Percentiles rank a stretch among this genome's conserved stretches.
Conservation (phyloP, 2,329 filamentous ascomycete genomes). For the Trichophyton mentagrophytes region DNA sequence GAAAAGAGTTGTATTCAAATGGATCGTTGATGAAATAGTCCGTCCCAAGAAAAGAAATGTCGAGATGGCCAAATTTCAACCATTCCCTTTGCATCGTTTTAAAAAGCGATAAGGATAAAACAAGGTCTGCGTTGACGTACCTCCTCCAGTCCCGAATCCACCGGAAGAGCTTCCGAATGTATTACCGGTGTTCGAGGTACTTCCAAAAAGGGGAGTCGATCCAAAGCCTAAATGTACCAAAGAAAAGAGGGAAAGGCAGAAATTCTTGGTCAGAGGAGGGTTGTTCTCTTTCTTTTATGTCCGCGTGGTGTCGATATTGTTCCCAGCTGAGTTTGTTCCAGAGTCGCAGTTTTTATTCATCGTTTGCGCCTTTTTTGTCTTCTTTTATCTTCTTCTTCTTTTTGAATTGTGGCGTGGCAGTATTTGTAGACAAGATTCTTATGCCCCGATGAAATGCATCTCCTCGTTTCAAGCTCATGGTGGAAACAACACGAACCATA, state of each 20-base stretch:
- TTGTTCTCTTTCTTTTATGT: slow-evolving; percentile 4
- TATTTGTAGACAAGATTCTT: not conserved
- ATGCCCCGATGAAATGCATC: slow-evolving; percentile 4
- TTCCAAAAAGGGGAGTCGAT: slow-evolving; percentile 26
- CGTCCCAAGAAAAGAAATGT: not conserved
- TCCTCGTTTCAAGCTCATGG: slow-evolving; percentile 2
- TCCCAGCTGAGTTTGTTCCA: slow-evolving; percentile 4
- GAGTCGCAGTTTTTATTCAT: slow-evolving; percentile 5
- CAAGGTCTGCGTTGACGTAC: slow-evolving; percentile 14
- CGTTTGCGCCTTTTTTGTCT: not conserved
- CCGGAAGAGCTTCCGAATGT: slow-evolving; percentile 15
- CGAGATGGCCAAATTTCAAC: not conserved
- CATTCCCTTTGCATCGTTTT: not conserved
- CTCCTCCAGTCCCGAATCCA: slow-evolving; percentile 20
- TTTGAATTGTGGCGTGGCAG: not conserved
- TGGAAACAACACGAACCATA: slow-evolving; percentile 5
- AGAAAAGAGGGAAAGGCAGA: slow-evolving; percentile 4
- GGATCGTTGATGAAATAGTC: not conserved
- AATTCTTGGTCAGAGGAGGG: slow-evolving; percentile 3
- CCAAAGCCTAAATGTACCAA: slow-evolving; percentile 25
- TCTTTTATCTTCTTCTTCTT: not conserved
- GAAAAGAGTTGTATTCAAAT: not conserved
- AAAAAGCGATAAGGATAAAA: not conserved
- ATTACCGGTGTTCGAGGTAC: slow-evolving; percentile 19
- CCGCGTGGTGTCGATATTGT: not conserved